phyloP scores from a whole-genome alignment of 805 yeast genomes.

The Blastobotrys mokoenaii region DNA sequence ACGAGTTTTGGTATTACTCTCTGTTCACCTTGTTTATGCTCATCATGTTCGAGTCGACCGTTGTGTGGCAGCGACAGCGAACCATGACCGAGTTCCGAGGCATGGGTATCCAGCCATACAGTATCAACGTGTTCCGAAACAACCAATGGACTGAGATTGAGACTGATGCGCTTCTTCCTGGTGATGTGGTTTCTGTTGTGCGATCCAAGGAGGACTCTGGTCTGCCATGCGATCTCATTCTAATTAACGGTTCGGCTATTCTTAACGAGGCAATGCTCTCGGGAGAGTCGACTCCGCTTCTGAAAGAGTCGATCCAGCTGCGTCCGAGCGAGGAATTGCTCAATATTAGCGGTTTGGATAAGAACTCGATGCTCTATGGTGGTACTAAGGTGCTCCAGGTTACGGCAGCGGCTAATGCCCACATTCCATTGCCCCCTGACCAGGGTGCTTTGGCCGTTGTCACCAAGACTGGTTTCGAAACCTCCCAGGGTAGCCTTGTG shows the following conservation, averaged over 20 bases:
- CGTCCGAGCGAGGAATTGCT: conserved; percentile 66
- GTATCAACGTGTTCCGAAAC: conserved; percentile 64
- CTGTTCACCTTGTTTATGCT: conserved; percentile 87
- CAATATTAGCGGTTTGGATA: conserved; percentile 77
- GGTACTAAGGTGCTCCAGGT: conserved; percentile 96
- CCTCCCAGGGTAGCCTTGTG: conserved; percentile 94
- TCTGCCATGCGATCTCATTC: conserved; percentile 84
- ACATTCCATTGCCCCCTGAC: conserved; percentile 70
- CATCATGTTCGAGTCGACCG: conserved; percentile 85
- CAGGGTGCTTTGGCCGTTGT: conserved; percentile 87
- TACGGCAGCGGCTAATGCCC: conserved; percentile 46
- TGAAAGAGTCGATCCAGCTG: conserved; percentile 81
- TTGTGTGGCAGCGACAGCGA: conserved; percentile 89
- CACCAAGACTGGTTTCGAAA: conserved; percentile 93
- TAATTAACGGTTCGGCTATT: conserved; percentile 85
- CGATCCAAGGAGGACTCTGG: conserved; percentile 90
- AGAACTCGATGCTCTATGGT: conserved; percentile 83
- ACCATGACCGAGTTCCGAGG: conserved; percentile 94
- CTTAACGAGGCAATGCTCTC: conserved; percentile 98
- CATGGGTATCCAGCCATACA: conserved; percentile 93
- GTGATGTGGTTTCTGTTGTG: conserved; percentile 74
- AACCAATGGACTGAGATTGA: conserved; percentile 58
- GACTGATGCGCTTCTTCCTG: conserved; percentile 77
- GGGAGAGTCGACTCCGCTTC: conserved; percentile 95
- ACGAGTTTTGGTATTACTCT: conserved; percentile 94